These are phyloP conservation scores for Aspergillus costaricaensis DNA, from an alignment of 2,329 filamentous ascomycete species.

Conservation along the genomic window DNA sequence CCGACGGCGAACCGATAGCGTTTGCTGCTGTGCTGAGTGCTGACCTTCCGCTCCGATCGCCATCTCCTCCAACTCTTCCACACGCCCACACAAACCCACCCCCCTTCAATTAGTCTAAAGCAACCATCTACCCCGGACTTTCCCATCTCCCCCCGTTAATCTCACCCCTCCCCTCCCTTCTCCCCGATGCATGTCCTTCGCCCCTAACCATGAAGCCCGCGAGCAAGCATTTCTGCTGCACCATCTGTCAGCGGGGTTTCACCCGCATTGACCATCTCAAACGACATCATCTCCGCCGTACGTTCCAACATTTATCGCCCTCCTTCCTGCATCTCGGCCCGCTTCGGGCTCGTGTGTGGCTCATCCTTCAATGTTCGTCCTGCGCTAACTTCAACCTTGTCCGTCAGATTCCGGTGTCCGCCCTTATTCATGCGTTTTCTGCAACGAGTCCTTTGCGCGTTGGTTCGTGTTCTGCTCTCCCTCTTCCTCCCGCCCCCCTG, in stretches of 20 bases:
- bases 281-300: conserved; percentile 50
- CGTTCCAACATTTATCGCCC: conserved; percentile 16
- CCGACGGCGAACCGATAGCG: no score
- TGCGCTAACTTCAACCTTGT: conserved; percentile 18
- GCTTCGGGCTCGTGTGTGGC: neutral
- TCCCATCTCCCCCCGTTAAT: neutral
- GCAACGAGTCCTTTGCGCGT: conserved; percentile 48
- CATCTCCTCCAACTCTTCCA: no score
- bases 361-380: conserved; percentile 1
- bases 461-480: conserved; percentile 35
- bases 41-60: neutral
- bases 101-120: neutral
- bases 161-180: neutral
- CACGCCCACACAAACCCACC: neutral
- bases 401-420: conserved; percentile 49
- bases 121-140: neutral
- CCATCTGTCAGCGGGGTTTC: conserved; percentile 48
- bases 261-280: conserved; percentile 53
- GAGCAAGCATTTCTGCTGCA: conserved; percentile 47
- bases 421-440: conserved; percentile 51
- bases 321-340: neutral
- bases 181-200: conserved; percentile 18
- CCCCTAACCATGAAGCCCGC: conserved; percentile 35
- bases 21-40: no score
- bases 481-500: neutral